phyloP scores from a whole-genome alignment of 2,329 filamentous ascomycete genomes.

The Fusarium domesticum region DNA sequence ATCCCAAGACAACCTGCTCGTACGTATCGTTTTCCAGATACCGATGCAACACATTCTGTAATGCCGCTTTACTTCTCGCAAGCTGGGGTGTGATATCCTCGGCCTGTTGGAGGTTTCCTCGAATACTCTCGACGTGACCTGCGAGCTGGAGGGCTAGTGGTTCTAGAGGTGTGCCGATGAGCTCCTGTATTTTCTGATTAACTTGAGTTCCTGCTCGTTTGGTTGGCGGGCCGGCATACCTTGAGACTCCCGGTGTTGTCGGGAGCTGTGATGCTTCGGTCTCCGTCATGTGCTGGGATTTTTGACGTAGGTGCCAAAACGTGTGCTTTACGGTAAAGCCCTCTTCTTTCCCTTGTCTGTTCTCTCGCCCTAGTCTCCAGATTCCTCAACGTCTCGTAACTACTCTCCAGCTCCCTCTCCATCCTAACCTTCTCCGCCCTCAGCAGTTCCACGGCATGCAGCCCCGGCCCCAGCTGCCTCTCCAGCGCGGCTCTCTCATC shows the following conservation, averaged over 20 bases:
- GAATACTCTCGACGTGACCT: constrained; percentile 56
- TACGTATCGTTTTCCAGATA: constrained; percentile 46
- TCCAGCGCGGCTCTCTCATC: constrained; percentile 57
- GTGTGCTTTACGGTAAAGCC: constrained; percentile 49
- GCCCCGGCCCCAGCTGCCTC: constrained; percentile 56
- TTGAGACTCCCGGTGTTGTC: constrained; percentile 20
- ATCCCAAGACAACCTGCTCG: constrained; percentile 48
- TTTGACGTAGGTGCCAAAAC: constrained; percentile 42
- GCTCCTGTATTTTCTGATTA: constrained; percentile 28
- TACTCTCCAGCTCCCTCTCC: constrained; percentile 53
- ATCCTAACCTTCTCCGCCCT: constrained; percentile 55
- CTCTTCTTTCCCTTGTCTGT: constrained; percentile 50
- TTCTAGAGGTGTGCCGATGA: constrained; percentile 44
- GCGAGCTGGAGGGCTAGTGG: constrained; percentile 47
- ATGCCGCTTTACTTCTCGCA: constrained; percentile 44
- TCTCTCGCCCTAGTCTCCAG: constrained; percentile 57
- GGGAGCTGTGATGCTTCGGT: constrained; percentile 12
- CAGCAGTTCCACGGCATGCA: constrained; percentile 62
- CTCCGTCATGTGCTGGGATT: constrained; percentile 6
- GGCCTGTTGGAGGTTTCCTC: constrained; percentile 52
- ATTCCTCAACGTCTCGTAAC: constrained; percentile 49
- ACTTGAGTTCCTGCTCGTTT: neutral
- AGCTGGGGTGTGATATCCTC: constrained; percentile 51
- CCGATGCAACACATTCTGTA: constrained; percentile 47
- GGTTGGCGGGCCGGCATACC: too few species aligned